Evolutionary conservation across 225 moss, liverwort and hornwort genomes (phyloP).

Genomic region (Climacium dendroides): DNA sequence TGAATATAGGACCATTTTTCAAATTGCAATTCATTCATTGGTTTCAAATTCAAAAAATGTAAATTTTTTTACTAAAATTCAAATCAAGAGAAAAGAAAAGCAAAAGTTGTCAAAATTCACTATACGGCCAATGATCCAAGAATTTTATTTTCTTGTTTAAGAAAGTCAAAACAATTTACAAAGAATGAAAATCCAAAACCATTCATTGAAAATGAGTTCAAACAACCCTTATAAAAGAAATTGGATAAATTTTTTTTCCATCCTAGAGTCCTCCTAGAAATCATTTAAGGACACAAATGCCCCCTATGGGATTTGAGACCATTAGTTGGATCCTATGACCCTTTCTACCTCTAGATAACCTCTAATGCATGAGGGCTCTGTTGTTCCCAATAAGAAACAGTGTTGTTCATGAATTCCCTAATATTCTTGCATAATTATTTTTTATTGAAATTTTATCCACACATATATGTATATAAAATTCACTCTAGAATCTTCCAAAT

Average conservation of each 20-base stretch:
- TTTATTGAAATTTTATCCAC: no score
- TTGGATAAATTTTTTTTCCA: not conserved
- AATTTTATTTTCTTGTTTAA: not conserved
- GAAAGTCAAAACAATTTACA: no score
- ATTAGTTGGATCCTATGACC: rapidly evolving
- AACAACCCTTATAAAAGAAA: not conserved
- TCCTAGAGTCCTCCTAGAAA: not conserved
- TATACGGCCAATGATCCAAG: rapidly evolving
- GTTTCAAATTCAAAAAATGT: no score
- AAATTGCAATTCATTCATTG: not conserved
- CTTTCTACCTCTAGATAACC: no score
- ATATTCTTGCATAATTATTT: no score
- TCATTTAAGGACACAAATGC: not conserved
- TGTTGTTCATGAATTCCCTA: no score
- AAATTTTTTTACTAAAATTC: no score
- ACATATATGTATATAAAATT: no score
- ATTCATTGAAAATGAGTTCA: not conserved
- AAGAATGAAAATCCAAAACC: not conserved
- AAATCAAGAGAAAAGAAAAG: not conserved
- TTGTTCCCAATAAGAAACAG: no score
- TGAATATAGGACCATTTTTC: not conserved
- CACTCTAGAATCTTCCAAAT: no score
- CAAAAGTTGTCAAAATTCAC: not conserved
- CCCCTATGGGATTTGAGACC: no score
- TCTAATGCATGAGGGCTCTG: no score